These are phyloP conservation scores for Tulasnella sp. DNA, from an alignment of 768 basidiomycete genomes.

Conservation along the genomic window DNA sequence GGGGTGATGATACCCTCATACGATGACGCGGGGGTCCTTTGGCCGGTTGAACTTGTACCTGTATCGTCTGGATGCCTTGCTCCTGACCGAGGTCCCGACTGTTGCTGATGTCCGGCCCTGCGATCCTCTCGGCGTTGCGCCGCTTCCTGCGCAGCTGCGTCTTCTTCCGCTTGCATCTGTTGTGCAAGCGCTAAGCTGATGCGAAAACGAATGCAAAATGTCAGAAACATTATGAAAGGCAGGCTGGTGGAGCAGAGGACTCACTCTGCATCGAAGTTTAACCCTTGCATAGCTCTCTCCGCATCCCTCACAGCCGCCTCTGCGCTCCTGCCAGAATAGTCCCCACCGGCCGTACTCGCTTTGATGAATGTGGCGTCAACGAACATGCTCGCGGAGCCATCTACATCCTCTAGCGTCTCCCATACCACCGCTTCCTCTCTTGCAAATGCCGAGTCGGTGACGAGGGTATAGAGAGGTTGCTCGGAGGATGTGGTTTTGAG, in stretches of 20 bases:
- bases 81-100: neutral
- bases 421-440: constrained; percentile 73
- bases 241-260: neutral
- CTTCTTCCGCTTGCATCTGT: constrained; percentile 74
- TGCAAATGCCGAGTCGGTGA: constrained; percentile 74
- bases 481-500: constrained; percentile 43
- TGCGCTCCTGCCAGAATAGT: constrained; percentile 64
- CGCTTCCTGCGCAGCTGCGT: constrained; percentile 34
- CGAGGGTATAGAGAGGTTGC: constrained; percentile 58
- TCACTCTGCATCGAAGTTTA: neutral
- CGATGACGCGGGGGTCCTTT: too few relatives aligned
- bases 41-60: too few relatives aligned
- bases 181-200: constrained; percentile 56
- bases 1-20: neutral
- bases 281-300: constrained; percentile 27
- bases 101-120: neutral
- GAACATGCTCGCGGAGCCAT: constrained; percentile 66
- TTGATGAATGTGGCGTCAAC: constrained; percentile 60
- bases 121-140: neutral
- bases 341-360: constrained; percentile 64
- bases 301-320: constrained; percentile 49
- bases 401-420: constrained; percentile 84
- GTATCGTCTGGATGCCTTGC: too few relatives aligned
- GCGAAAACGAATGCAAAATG: neutral
- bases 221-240: neutral